These are phyloP conservation scores for Aspergillus pseudoviridinutans DNA, from an alignment of 2,329 filamentous ascomycete genomes.

Conservation along the genomic window DNA sequence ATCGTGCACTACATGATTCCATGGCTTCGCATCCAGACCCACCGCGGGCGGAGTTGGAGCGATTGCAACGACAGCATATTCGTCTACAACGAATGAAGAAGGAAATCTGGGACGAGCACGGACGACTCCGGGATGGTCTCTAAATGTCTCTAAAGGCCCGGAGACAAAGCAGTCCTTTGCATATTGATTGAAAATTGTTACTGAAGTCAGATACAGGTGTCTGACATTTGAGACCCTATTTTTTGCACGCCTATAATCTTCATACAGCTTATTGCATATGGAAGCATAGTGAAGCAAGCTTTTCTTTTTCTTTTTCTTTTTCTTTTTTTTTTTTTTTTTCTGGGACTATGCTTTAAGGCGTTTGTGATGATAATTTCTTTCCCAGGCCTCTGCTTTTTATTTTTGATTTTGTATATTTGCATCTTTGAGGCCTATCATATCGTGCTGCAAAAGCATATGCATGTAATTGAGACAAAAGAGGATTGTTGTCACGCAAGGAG, in stretches of 20 bases:
- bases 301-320: not conserved
- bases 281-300: not conserved
- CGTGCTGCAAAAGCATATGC: not conserved
- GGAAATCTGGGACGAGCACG: slow-evolving; percentile 50
- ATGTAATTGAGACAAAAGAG: not conserved
- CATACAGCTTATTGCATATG: not conserved
- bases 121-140: slow-evolving; percentile 28
- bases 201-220: not conserved
- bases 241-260: not conserved
- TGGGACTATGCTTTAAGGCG: not conserved
- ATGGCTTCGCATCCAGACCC: slow-evolving; percentile 39
- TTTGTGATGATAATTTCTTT: not conserved
- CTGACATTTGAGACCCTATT: not conserved
- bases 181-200: slow-evolving; percentile 2
- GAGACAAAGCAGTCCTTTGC: slow-evolving; percentile 7
- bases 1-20: slow-evolving; percentile 52
- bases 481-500: not conserved
- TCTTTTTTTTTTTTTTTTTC: too few relatives aligned
- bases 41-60: slow-evolving; percentile 49
- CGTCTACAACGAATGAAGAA: slow-evolving; percentile 55
- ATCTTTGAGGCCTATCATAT: not conserved
- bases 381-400: not conserved
- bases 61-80: slow-evolving; percentile 52
- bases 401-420: not conserved
- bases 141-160: slow-evolving; percentile 15